Conservation (phyloP, 352 stramenopile species). For the Pythium biforme region DNA sequence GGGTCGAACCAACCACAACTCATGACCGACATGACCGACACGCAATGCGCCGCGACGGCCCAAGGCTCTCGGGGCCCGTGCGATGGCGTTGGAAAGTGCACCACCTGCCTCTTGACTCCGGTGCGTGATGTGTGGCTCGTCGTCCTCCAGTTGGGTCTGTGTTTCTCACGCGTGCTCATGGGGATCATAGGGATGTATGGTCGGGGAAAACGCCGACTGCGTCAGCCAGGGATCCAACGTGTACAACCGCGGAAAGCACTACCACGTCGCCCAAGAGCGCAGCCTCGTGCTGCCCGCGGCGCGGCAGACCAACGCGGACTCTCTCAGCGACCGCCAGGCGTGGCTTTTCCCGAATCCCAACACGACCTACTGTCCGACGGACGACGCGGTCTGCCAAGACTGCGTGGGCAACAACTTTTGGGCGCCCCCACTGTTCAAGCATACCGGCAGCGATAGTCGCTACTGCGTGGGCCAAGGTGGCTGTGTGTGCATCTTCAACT, state of each 20-base stretch:
- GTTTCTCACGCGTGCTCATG: too few relatives aligned
- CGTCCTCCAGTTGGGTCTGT: too few relatives aligned
- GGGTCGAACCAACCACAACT: background rate
- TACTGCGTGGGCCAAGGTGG: background rate
- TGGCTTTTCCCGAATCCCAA: background rate
- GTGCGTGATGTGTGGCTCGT: background rate
- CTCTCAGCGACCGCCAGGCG: background rate
- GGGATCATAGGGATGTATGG: background rate
- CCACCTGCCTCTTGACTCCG: background rate
- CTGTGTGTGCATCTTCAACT: conserved; percentile 8
- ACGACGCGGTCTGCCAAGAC: background rate
- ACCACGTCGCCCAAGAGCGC: background rate
- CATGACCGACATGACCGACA: background rate
- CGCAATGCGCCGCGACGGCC: background rate
- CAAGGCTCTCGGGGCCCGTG: background rate
- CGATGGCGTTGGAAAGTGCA: background rate
- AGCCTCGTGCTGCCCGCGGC: background rate
- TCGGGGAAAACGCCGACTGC: background rate
- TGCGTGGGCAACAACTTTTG: conserved; percentile 7
- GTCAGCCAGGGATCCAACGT: background rate
- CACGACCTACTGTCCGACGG: background rate
- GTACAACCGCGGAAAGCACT: background rate
- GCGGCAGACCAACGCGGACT: background rate
- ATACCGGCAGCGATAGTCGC: background rate
- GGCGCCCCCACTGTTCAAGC: background rate